Conservation (phyloP, 2,329 filamentous ascomycete genomes). For the Cytospora leucostoma region DNA sequence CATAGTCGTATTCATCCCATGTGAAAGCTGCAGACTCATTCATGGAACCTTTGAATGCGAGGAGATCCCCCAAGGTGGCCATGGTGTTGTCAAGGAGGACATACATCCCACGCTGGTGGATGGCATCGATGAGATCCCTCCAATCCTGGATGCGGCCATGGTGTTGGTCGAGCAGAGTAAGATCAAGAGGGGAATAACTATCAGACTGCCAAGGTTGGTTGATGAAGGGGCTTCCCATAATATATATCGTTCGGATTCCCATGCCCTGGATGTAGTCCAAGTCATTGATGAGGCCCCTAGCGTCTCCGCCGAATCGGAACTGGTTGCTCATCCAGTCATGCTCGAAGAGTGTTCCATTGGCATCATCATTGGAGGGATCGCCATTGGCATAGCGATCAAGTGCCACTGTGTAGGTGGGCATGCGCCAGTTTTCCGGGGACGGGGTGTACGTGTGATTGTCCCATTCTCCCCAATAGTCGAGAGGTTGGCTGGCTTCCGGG, state of each 20-base stretch:
- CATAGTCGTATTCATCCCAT: slow-evolving; percentile 56
- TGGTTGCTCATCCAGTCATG: slow-evolving; percentile 60
- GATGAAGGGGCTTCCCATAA: slow-evolving; percentile 61
- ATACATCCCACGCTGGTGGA: slow-evolving; percentile 65
- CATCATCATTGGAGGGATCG: slow-evolving; percentile 62
- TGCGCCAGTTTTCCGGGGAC: slow-evolving; percentile 25
- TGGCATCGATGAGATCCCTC: slow-evolving; percentile 57
- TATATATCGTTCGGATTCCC: slow-evolving; percentile 61
- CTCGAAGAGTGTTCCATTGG: slow-evolving; percentile 60
- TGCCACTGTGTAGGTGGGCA: slow-evolving; percentile 55
- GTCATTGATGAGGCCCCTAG: slow-evolving; percentile 55
- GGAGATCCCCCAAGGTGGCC: slow-evolving; percentile 64
- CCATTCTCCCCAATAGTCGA: slow-evolving; percentile 28
- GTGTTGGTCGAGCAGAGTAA: slow-evolving; percentile 63
- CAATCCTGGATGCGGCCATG: slow-evolving; percentile 61
- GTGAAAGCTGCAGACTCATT: slow-evolving; percentile 60
- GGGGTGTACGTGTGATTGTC: slow-evolving; percentile 18
- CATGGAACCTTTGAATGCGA: slow-evolving; percentile 62
- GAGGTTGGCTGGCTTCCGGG: slow-evolving; percentile 3
- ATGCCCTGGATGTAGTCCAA: slow-evolving; percentile 64
- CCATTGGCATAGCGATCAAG: slow-evolving; percentile 64
- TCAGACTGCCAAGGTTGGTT: slow-evolving; percentile 64
- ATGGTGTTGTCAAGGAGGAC: slow-evolving; percentile 68
- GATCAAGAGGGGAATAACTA: slow-evolving; percentile 56
- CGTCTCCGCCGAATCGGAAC: slow-evolving; percentile 63